Evolutionary conservation across 768 basidiomycete species (phyloP), one percentile per base, ranked within the genome.

Genomic region (Ramaria sp.): DNA sequence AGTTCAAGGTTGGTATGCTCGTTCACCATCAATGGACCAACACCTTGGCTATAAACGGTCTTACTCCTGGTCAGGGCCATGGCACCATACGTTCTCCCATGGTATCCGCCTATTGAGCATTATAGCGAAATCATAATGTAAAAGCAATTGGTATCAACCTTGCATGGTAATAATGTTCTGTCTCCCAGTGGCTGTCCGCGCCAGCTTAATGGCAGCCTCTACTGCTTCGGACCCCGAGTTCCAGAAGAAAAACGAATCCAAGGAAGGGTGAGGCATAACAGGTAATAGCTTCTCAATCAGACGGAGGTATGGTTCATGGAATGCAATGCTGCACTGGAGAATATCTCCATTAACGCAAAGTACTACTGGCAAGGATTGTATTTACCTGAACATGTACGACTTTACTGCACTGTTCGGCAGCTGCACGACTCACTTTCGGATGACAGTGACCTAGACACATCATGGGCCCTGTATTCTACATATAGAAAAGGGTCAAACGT

Each of bases 241-340:
- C 87, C 88, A 90, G 70, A 96, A 90, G 78, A 93, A 96, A 77
- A 97, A 97, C 24, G 89, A 89, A 66, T 95, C 87, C 30, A 98
- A 76, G 1, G 91, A 93, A 0, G 82, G 76, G 69, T 94, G 71
- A 1, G 94, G 94, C 92, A 98, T 93, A 56, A 86, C 70, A 0
- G 92, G 88, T 12, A 95, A 70, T 6, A 97, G 76, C 52, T 78
- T 78, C 66, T 95, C 79, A 63, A 97, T 85, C 61, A 97, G 85
- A 48, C 81, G 75, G 18, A 96, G 76, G 68, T 95, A 92, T 0
- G 92, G 89, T 59, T 77, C 80, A 61, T 89, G 83, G 73, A 89
- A 86, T 5, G 83, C 86, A 62, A 96, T 90, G 71, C 87, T 88
- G 68, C 88, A 88, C 88, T 94, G 62, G 44, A 27, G 12, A 48